These are phyloP conservation scores for Rhypophila decipiens DNA, from an alignment of 495 filamentous ascomycete genomes.

Conservation along the genomic window DNA sequence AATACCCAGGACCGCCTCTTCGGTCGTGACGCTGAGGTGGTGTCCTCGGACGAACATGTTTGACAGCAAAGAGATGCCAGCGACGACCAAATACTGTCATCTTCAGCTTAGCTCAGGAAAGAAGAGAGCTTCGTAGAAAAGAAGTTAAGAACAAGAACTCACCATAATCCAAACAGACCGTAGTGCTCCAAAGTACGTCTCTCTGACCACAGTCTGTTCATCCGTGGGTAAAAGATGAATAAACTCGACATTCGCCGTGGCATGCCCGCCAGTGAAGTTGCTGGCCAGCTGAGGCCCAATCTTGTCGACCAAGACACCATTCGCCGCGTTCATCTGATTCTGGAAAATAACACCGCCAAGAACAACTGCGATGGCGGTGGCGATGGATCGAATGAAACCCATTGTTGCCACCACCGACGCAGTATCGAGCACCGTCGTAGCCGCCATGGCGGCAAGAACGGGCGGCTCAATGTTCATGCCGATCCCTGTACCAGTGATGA, in stretches of 20 bases:
- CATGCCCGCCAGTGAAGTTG: conserved; percentile 38
- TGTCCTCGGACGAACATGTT: neutral
- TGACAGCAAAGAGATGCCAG: neutral
- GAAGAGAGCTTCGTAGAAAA: no score
- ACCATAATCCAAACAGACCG: conserved; percentile 58
- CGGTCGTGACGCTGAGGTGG: neutral
- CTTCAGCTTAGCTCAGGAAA: no score
- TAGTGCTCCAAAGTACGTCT: conserved; percentile 49
- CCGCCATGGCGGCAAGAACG: conserved; percentile 65
- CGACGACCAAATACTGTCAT: neutral
- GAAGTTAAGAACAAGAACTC: neutral
- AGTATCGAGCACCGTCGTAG: conserved; percentile 56
- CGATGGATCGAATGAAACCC: conserved; percentile 62
- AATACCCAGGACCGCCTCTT: neutral
- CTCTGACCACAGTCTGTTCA: conserved; percentile 40
- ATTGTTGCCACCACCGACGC: conserved; percentile 68
- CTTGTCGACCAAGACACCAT: conserved; percentile 17
- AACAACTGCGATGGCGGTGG: conserved; percentile 62
- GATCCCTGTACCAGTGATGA: conserved; percentile 58
- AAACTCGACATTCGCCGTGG: conserved; percentile 48
- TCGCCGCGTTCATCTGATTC: conserved; percentile 40
- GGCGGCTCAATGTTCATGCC: conserved; percentile 64
- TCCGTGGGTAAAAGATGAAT: conserved; percentile 40
- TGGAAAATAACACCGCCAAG: conserved; percentile 73
- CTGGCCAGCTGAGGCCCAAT: conserved; percentile 32